Conservation (phyloP, 2,329 filamentous ascomycete genomes). For the Diplodia seriata region DNA sequence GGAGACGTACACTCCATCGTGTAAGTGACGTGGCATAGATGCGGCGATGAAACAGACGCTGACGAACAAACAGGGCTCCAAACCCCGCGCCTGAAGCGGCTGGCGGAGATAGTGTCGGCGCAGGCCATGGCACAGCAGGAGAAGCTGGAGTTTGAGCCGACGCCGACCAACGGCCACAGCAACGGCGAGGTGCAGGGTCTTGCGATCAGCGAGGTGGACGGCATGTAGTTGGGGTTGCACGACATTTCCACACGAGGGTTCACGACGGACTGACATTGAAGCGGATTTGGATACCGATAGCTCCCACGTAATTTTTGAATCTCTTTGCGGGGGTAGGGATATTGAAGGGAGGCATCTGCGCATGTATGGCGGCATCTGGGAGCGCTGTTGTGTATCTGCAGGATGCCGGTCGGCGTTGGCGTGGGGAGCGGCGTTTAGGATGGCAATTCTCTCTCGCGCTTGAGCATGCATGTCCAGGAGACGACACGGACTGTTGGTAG, state of each 20-base stretch:
- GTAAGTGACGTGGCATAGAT: slow-evolving; percentile 63
- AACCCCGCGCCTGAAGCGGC: slow-evolving; percentile 90
- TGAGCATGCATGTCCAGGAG: background rate
- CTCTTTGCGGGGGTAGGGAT: slow-evolving; percentile 2
- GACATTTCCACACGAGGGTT: background rate
- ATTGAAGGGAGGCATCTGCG: slow-evolving; percentile 26
- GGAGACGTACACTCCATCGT: slow-evolving; percentile 97
- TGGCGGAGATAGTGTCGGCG: slow-evolving; percentile 97
- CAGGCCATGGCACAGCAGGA: slow-evolving; percentile 97
- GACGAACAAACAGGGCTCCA: slow-evolving; percentile 73
- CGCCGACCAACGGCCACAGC: slow-evolving; percentile 42
- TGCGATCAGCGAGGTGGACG: slow-evolving; percentile 59
- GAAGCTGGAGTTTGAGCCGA: slow-evolving; percentile 67
- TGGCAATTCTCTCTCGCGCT: background rate
- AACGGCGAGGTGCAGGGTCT: slow-evolving; percentile 55
- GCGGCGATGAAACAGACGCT: background rate
- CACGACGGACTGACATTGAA: slow-evolving; percentile 16
- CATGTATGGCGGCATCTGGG: slow-evolving; percentile 28
- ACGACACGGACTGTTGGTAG: background rate
- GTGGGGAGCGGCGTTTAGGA: slow-evolving; percentile 22
- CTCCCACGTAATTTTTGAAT: slow-evolving; percentile 32
- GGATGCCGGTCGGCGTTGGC: slow-evolving; percentile 15
- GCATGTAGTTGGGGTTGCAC: slow-evolving; percentile 31
- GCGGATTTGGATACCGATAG: slow-evolving; percentile 29
- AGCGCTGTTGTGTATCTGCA: slow-evolving; percentile 30